Conservation (phyloP, 2,329 filamentous ascomycete species). For the Diaporthe sp. region DNA sequence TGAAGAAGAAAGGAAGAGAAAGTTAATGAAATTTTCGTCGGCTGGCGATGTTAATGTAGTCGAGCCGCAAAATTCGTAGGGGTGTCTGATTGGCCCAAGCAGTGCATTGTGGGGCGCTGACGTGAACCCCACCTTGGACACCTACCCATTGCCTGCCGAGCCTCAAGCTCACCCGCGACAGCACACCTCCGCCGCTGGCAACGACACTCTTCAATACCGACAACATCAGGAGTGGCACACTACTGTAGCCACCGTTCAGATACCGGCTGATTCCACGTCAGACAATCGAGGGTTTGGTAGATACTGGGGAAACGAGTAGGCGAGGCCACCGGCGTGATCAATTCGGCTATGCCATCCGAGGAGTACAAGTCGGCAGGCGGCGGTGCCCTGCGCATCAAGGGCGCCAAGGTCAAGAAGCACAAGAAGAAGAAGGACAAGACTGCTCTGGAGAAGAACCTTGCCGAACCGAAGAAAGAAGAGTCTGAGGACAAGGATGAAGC, state of each 20-base stretch:
- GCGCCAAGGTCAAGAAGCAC: conserved; percentile 73
- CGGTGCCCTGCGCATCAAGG: conserved; percentile 89
- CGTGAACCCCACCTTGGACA: background rate
- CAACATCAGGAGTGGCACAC: background rate
- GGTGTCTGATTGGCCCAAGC: background rate
- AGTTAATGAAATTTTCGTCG: conserved; percentile 50
- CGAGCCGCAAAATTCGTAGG: background rate
- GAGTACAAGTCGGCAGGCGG: conserved; percentile 79
- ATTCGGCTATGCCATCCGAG: conserved; percentile 73
- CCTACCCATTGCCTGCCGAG: conserved; percentile 19
- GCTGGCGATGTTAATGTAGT: conserved; percentile 41
- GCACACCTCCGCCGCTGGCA: background rate
- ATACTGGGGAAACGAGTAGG: background rate
- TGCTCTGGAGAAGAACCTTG: conserved; percentile 63
- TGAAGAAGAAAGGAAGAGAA: conserved; percentile 62
- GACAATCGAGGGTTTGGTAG: too few species aligned
- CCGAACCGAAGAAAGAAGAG: conserved; percentile 55
- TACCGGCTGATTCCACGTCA: background rate
- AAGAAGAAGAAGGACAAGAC: conserved; percentile 73
- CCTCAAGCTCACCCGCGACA: background rate
- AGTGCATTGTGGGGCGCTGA: background rate
- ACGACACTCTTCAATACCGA: background rate
- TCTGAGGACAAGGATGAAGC: conserved; percentile 39
- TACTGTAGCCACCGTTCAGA: background rate
- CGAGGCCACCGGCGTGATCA: background rate